A percentile compares a stretch with the other conserved stretches of the same genome.
These are phyloP conservation scores for Carex cristatella DNA, from an alignment of 176 grass and related monocot species.

Conservation along the genomic window DNA sequence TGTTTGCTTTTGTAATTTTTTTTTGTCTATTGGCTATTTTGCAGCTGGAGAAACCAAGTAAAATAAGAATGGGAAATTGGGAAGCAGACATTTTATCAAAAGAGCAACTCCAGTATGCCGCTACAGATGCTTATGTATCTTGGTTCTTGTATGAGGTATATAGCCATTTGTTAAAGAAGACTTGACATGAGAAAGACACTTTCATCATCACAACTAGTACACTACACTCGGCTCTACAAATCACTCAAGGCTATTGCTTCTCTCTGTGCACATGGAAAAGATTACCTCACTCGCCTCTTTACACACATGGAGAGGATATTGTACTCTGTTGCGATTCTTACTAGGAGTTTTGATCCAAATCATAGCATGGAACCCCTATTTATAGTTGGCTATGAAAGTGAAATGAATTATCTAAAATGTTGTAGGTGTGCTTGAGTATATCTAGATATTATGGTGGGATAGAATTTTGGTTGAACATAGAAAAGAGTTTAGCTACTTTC, in stretches of 20 bases:
- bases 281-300: not conserved
- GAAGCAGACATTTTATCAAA: constrained; percentile 59
- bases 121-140: constrained; percentile 90
- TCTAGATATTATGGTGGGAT: not conserved
- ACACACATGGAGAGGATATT: not conserved
- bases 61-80: constrained; percentile 94
- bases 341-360: not conserved
- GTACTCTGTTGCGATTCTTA: not conserved
- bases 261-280: not conserved
- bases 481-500: not conserved
- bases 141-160: constrained; percentile 94
- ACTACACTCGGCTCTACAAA: not conserved
- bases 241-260: not conserved
- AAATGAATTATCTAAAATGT: not conserved
- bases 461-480: not conserved
- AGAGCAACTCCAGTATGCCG: constrained; percentile 77
- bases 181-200: not conserved
- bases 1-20: constrained; percentile 1
- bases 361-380: not conserved
- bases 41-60: constrained; percentile 71
- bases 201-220: not conserved
- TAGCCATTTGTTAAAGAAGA: not conserved
- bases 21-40: constrained; percentile 14
- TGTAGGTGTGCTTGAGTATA: not conserved
- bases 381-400: not conserved